Percentiles rank a stretch among this genome's conserved stretches.
Evolutionary conservation across 2,329 filamentous ascomycete genomes (phyloP).

Genomic region (Thermothelomyces thermophilus): DNA sequence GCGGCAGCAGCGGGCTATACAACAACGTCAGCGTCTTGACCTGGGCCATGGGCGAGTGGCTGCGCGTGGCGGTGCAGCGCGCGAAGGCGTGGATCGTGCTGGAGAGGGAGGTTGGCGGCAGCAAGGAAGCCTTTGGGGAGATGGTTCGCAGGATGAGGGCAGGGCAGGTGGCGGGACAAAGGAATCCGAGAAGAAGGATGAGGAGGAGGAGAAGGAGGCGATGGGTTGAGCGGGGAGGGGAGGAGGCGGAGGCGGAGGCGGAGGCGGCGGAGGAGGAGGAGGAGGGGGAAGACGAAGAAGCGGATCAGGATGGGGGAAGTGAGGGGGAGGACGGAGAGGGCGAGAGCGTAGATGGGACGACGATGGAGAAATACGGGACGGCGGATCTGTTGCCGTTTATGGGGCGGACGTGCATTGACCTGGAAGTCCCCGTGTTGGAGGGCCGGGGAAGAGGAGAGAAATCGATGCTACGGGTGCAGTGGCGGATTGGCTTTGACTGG

Average conservation of each 20-base stretch:
- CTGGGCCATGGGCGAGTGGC: slow-evolving; percentile 65
- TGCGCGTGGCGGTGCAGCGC: slow-evolving; percentile 52
- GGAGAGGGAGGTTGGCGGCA: slow-evolving; percentile 40
- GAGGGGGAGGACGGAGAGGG: slow-evolving; percentile 22
- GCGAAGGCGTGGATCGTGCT: slow-evolving; percentile 57
- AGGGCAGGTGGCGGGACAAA: not conserved
- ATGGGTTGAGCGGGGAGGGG: slow-evolving; percentile 28
- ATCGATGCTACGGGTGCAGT: slow-evolving; percentile 43
- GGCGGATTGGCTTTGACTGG: slow-evolving; percentile 64
- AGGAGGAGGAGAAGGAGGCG: slow-evolving; percentile 30
- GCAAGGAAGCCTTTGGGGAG: slow-evolving; percentile 28
- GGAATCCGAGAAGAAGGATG: slow-evolving; percentile 42
- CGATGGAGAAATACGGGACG: slow-evolving; percentile 26
- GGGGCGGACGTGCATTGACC: slow-evolving; percentile 46
- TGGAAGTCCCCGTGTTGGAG: slow-evolving; percentile 38
- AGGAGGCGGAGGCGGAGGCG: not conserved
- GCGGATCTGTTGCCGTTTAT: slow-evolving; percentile 48
- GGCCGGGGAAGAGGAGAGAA: slow-evolving; percentile 21
- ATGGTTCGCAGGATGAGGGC: slow-evolving; percentile 29
- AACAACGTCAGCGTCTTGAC: slow-evolving; percentile 54
- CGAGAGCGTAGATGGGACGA: slow-evolving; percentile 12
- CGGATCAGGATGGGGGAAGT: slow-evolving; percentile 19
- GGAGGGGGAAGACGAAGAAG: slow-evolving; percentile 17
- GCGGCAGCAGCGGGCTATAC: slow-evolving; percentile 36
- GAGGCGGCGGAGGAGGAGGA: not conserved